These are phyloP conservation scores for Pichia kluyveri DNA, from an alignment of 805 yeast species.

Conservation along the genomic window DNA sequence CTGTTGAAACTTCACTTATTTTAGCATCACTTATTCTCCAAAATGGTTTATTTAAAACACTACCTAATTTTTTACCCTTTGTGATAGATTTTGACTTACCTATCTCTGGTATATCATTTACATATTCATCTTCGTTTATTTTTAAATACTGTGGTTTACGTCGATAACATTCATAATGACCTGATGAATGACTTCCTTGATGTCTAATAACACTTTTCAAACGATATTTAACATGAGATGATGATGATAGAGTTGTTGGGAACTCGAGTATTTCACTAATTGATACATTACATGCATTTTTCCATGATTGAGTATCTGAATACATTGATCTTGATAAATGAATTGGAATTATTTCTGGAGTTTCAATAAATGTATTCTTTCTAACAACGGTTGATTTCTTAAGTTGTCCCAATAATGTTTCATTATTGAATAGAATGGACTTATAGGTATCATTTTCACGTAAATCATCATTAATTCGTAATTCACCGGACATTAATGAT, in stretches of 20 bases:
- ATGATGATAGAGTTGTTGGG: slow-evolving; percentile 11
- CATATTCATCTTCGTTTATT: slow-evolving; percentile 22
- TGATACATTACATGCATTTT: slow-evolving; percentile 67
- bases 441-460: slow-evolving; percentile 35
- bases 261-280: slow-evolving; percentile 50
- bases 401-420: slow-evolving; percentile 19
- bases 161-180: slow-evolving; percentile 86
- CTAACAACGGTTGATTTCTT: slow-evolving; percentile 57
- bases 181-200: slow-evolving; percentile 78
- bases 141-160: slow-evolving; percentile 58
- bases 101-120: slow-evolving; percentile 12
- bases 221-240: slow-evolving; percentile 30
- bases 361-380: slow-evolving; percentile 46
- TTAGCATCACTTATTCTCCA: slow-evolving; percentile 83
- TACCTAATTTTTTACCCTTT: slow-evolving; percentile 34
- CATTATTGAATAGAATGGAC: slow-evolving; percentile 26
- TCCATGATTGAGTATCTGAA: slow-evolving; percentile 52
- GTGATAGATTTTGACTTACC: not conserved
- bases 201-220: slow-evolving; percentile 74
- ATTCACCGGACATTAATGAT: slow-evolving; percentile 27
- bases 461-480: slow-evolving; percentile 59
- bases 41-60: slow-evolving; percentile 50
- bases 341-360: slow-evolving; percentile 68
- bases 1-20: slow-evolving; percentile 50
- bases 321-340: slow-evolving; percentile 82